Evolutionary conservation across 2,329 filamentous ascomycete species (phyloP).

Genomic region (Trichophyton mentagrophytes): DNA sequence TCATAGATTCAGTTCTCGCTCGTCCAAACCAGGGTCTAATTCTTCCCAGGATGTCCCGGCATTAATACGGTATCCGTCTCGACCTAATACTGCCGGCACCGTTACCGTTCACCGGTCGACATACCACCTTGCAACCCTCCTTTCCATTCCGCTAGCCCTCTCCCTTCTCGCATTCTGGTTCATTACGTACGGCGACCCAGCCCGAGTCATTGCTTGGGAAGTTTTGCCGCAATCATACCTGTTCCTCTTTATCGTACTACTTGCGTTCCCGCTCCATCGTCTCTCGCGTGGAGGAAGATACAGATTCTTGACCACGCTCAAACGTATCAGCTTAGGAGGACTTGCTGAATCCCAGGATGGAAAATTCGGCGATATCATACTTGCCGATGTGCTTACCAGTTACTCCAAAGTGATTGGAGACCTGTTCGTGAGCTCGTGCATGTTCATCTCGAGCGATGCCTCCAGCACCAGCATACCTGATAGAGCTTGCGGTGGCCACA

Average conservation of each 20-base stretch:
- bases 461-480: conserved; percentile 72
- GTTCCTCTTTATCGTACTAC: conserved; percentile 54
- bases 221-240: conserved; percentile 80
- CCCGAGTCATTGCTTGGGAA: conserved; percentile 63
- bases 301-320: conserved; percentile 62
- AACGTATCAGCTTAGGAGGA: conserved; percentile 69
- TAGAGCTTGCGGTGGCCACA: conserved; percentile 63
- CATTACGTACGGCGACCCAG: conserved; percentile 56
- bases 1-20: conserved; percentile 3
- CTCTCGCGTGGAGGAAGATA: conserved; percentile 58
- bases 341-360: conserved; percentile 76
- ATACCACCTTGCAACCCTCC: conserved; percentile 69
- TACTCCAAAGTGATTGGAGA: conserved; percentile 89
- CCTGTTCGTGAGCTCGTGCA: conserved; percentile 76
- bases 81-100: conserved; percentile 52
- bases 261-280: conserved; percentile 59
- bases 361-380: conserved; percentile 85
- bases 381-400: conserved; percentile 87
- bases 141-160: conserved; percentile 56
- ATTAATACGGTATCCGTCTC: conserved; percentile 73
- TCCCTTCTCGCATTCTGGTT: conserved; percentile 76
- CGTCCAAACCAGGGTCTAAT: conserved; percentile 13
- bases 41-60: conserved; percentile 57
- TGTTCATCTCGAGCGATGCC: conserved; percentile 63
- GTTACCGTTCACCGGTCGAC: conserved; percentile 66